These are phyloP conservation scores for Aspergillus texensis DNA, from an alignment of 2,329 filamentous ascomycete species.

Conservation along the genomic window DNA sequence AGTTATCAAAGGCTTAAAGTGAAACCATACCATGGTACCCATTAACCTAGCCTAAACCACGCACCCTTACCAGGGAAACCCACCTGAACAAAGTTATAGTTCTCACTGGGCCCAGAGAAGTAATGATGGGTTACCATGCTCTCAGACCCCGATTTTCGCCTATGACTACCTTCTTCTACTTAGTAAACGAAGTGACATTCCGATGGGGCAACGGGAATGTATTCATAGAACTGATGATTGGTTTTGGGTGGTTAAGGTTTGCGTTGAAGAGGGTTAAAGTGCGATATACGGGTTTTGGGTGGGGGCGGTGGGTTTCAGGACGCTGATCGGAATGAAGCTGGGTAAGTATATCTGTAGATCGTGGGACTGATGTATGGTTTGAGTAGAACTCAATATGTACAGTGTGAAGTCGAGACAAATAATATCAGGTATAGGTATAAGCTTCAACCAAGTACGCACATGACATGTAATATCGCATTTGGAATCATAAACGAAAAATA, in stretches of 20 bases:
- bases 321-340: not conserved
- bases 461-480: not conserved
- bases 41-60: not conserved
- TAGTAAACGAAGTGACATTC: not conserved
- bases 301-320: not conserved
- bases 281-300: not conserved
- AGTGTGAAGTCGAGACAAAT: not conserved
- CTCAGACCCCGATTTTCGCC: not conserved
- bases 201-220: not conserved
- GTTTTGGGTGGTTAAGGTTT: not conserved
- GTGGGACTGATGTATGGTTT: not conserved
- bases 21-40: not conserved
- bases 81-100: not conserved
- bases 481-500: not conserved
- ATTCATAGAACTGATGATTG: not conserved
- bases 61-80: not conserved
- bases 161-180: not conserved
- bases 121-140: not conserved
- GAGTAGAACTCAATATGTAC: not conserved
- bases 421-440: not conserved
- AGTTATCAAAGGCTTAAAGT: not conserved
- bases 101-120: not conserved
- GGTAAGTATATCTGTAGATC: not conserved
- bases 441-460: not conserved
- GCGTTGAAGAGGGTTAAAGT: not conserved